Base-by-base conservation (phyloP, 768 basidiomycete species). In the Suillus weaverae region DNA sequence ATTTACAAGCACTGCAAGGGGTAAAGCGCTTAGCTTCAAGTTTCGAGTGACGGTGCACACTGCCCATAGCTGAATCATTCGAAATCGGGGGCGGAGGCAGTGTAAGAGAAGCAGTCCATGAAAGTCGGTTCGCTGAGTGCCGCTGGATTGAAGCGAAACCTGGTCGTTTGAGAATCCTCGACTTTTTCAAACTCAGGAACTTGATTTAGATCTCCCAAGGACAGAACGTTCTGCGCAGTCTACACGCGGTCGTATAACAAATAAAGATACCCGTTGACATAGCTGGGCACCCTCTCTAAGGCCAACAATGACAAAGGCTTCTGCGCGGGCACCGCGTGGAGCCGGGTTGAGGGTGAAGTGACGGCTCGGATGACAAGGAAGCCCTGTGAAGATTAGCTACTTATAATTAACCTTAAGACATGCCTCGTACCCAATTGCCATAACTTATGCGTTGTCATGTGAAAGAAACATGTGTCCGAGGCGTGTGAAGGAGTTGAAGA, bases 401-500 rank as follows among this genome's bases (percentile, higher is more conserved):
- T 62, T 60, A 62, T 38, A 62, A 33, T 30, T 39, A n/a, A 7
- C 13, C 16, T 39, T 35, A 13, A 41, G 13, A 22, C 33, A 16
- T 18, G 16, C 22, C n/a, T 16, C 35, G 60, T 38, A 60, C 26
- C 26, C 20, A 39, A 20, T 39, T 39, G 38, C n/a, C n/a, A n/a
- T n/a, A n/a, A n/a, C n/a, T 39, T 5, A 43, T 26, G 11, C 39
- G 2, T 7, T 7, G 50, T 62, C 51, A 18, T 64, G 64, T 62
- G 64, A 62, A 50, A 62, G 57, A 64, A 16, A 22, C n/a, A 22
- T 11, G 26, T 18, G 16, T 43, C 16, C 60, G n/a, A 50, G 14
- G 35, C 64, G 64, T 64, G 64, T 20, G 64, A 64, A 63, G 48
- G 60, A 8, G 46, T 60, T 26, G 14, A 35, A 61, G 63, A 64